Evolutionary conservation across 768 basidiomycete genomes (phyloP), one percentile per base, ranked within the genome.

Genomic region (Russula foetens): DNA sequence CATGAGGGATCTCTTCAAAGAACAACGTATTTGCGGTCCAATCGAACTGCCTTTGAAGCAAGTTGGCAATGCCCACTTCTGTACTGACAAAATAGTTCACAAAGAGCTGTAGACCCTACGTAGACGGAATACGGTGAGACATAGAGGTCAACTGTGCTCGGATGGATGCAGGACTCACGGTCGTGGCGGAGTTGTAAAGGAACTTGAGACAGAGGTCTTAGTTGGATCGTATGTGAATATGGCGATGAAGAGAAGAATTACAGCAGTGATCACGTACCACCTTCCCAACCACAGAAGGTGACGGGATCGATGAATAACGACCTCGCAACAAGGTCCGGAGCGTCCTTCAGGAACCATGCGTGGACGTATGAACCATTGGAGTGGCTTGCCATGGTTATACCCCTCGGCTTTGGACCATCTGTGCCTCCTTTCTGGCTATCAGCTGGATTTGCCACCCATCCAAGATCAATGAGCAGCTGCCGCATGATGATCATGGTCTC

Each of bases 301-400:
- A 90, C 87, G 9, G 95, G 92, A 69, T 98, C 95, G 33, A 94
- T 86, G 68, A 97, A 93, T 69, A 90, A 92, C 9, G 86, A 93
- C 3, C 92, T 81, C 1, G 75, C 74, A 48, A 88, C 74, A 66
- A 96, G 77, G 21, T 81, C 73, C 1, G 91, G 86, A 56, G 84
- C 76, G 21, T 80, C 80, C 71, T 96, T 97, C 48, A 97, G 74
- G 70, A 95, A 77, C 95, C 95, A 97, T 6, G 88, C 87, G 71
- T 97, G 94, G 1, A 80, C 75, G 68, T 92, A 92, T 35, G 88
- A 86, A 0, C 90, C 90, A 68, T 96, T 94, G 54, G 92, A 95
- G 73, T 97, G 95, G 70, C 90, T 92, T 57, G 96, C 65, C 66
- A 96, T 71, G 0, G 85, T 86, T 17, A 95, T 77, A 0, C 92